Evolutionary conservation across 805 yeast genomes (phyloP).

Genomic region (Starmerella powellii): DNA sequence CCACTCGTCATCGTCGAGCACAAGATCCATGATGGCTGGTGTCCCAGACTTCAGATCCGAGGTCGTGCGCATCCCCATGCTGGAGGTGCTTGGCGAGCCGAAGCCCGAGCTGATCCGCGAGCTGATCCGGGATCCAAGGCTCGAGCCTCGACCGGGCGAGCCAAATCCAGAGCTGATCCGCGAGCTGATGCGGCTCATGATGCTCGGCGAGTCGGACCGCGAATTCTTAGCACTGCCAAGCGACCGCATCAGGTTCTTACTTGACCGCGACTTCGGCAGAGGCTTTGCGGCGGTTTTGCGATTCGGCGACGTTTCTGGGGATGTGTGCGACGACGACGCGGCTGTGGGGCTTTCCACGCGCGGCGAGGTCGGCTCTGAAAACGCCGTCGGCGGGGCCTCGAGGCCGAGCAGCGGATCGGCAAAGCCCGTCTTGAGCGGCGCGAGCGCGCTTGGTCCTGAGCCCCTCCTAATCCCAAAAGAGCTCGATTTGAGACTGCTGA

Average conservation of each 20-base stretch:
- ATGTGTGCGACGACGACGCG: too few relatives aligned
- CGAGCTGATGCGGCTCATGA: conserved; percentile 14
- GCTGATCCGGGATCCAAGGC: conserved; percentile 5
- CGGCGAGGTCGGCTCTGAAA: too few relatives aligned
- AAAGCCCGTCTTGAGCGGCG: too few relatives aligned
- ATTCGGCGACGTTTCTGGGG: too few relatives aligned
- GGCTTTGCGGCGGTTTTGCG: too few relatives aligned
- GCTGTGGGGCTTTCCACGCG: too few relatives aligned
- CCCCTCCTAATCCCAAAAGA: too few relatives aligned
- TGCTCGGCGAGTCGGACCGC: conserved; percentile 6
- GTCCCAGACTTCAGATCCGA: background rate
- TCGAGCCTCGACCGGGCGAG: conserved; percentile 11
- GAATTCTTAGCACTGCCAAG: background rate
- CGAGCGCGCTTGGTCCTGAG: too few relatives aligned
- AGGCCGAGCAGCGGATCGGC: too few relatives aligned
- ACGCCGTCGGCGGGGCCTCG: too few relatives aligned
- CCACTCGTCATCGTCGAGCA: conserved; percentile 14
- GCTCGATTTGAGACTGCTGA: too few relatives aligned
- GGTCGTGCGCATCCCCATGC: background rate
- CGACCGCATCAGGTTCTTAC: background rate
- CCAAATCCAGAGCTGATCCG: conserved; percentile 4
- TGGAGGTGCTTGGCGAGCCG: background rate
- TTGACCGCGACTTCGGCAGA: background rate
- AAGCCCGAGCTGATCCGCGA: background rate
- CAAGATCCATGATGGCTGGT: conserved; percentile 2